Evolutionary conservation across 116 monocot genomes (phyloP).

Genomic region (Iris pallida): DNA sequence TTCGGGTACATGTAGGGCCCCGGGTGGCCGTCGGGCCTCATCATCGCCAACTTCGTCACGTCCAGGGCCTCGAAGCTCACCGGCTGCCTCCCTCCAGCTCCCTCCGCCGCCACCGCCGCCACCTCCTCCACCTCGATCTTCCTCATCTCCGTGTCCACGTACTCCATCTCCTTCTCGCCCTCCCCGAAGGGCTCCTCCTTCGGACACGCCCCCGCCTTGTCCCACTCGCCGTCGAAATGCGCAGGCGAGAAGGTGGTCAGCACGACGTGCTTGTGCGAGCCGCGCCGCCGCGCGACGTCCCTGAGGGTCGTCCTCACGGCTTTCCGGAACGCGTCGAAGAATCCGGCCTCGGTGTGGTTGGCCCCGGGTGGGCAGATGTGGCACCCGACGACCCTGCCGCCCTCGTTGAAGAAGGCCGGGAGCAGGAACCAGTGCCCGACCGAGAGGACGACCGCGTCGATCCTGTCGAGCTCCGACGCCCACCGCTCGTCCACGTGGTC

Average conservation of each 20-base stretch:
- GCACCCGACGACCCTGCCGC: conserved; percentile 45
- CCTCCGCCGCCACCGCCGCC: conserved; percentile 6
- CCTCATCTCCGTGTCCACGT: conserved; percentile 50
- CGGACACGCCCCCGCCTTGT: conserved; percentile 54
- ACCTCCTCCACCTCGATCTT: conserved; percentile 40
- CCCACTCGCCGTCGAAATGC: conserved; percentile 75
- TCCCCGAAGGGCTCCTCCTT: conserved; percentile 49
- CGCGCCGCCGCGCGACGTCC: conserved; percentile 8
- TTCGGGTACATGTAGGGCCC: conserved; percentile 38
- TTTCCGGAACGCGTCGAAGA: conserved; percentile 51
- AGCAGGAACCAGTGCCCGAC: conserved; percentile 73
- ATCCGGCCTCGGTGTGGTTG: conserved; percentile 56
- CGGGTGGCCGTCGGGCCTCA: conserved; percentile 55
- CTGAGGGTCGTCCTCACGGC: conserved; percentile 34
- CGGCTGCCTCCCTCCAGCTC: neutral
- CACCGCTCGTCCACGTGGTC: conserved; percentile 53
- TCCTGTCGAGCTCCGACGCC: conserved; percentile 29
- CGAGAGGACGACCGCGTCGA: conserved; percentile 50
- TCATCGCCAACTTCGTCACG: conserved; percentile 40
- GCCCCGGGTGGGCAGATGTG: conserved; percentile 43
- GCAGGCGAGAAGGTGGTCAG: conserved; percentile 73
- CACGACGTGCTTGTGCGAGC: conserved; percentile 22
- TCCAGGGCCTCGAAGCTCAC: conserved; percentile 32
- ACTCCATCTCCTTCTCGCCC: conserved; percentile 51
- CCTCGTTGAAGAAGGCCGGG: conserved; percentile 43